Conservation (phyloP, 1,284 basidiomycete genomes). For the Ustilago vetiveriae region DNA sequence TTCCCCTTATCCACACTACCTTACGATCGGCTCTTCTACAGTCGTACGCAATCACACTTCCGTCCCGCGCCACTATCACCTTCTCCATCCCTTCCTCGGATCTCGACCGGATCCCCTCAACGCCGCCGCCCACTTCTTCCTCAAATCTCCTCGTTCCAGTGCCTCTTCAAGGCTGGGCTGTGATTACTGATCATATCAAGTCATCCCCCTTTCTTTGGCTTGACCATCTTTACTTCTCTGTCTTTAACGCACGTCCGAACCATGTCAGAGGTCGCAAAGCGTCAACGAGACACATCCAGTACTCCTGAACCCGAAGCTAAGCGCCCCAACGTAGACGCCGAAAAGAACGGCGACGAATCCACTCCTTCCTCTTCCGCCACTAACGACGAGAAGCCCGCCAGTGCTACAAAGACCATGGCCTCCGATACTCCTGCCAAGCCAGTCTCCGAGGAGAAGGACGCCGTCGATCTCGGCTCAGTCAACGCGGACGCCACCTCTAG, state of each 20-base stretch:
- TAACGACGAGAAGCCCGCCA: not conserved
- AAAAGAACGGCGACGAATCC: conserved; percentile 12
- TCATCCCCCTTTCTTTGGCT: conserved; percentile 18
- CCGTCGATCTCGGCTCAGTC: conserved; percentile 51
- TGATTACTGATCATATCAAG: conserved; percentile 42
- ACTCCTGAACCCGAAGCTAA: conserved; percentile 50
- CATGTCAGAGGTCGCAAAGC: conserved; percentile 59
- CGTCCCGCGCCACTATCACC: conserved; percentile 8
- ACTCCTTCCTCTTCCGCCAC: conserved; percentile 7
- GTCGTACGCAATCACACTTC: conserved; percentile 37
- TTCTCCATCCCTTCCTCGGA: not conserved
- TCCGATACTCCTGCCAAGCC: conserved; percentile 36
- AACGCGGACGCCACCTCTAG: conserved; percentile 34
- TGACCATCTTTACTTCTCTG: conserved; percentile 6
- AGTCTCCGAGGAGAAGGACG: conserved; percentile 43
- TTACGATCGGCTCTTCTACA: too few relatives aligned
- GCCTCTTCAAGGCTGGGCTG: conserved; percentile 30
- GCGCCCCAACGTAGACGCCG: conserved; percentile 43
- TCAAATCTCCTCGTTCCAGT: conserved; percentile 14
- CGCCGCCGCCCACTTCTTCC: conserved; percentile 3
- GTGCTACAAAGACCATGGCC: conserved; percentile 30
- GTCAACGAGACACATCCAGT: conserved; percentile 50
- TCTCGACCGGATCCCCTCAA: not conserved
- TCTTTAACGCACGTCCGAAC: conserved; percentile 7
- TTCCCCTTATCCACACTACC: conserved; percentile 8